Evolutionary conservation across 805 yeast genomes (phyloP), one percentile per base, ranked within the genome.

Genomic region (Kazachstania taianensis): DNA sequence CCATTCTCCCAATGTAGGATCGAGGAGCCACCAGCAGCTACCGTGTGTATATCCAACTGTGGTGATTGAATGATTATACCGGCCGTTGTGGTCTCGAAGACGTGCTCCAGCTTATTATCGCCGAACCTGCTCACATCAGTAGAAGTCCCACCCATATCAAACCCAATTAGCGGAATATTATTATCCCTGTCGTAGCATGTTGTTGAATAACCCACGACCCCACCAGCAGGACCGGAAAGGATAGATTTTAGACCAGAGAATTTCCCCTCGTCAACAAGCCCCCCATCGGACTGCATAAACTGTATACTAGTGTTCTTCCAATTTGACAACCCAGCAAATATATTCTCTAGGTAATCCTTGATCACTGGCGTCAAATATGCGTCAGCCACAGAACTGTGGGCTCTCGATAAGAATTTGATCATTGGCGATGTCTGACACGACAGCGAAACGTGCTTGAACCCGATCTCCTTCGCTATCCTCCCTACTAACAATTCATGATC

Each of bases 231-330:
- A 2, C 97, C 97, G 1, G 96, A 84, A 24, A 89, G 61, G 33
- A 89, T 81, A 3, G 97, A 94, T 46, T 76, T 71, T 25, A 89
- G 64, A 2, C 97, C 97, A 0, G 95, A 79, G 55, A 89, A 89
- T 33, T 73, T 70, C 16, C 74, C 66, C 50, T 92, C 86, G 38
- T 85, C 85, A 16, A 87, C 86, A 40, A 89, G 69, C 2, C 97
- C 97, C 39, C 97, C 97, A 56, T 89, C 95, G 9, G 94, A 82
- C 59, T 89, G 95, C 97, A 89, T 89, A 58, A 89, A 89, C 46
- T 81, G 78, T 40, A 83, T 72, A 33, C 58, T 57, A 3, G 71
- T 59, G n/a, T 52, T 43, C 10, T 52, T 55, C 1, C 74, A 74
- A 31, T 73, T 71, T 16, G 58, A 58, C 41, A 83, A 67, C 4